Evolutionary conservation across 768 basidiomycete species (phyloP).

Genomic region (Hemileccinum rubropunctum): DNA sequence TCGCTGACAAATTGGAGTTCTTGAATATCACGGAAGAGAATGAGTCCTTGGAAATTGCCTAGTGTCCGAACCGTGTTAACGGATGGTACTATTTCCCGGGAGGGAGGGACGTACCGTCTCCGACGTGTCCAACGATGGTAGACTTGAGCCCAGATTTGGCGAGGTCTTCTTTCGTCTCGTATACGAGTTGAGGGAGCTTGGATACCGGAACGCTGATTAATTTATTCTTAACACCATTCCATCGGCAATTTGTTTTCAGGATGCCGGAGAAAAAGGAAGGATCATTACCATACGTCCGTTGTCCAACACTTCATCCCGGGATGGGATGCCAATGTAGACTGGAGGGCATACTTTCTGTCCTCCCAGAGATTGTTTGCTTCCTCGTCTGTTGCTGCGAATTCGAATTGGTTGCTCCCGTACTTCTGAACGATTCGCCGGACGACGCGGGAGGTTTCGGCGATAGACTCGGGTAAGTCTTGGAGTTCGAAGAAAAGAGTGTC

Average conservation of each 20-base stretch:
- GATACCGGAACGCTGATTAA: conserved; percentile 77
- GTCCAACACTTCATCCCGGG: conserved; percentile 75
- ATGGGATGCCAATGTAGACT: conserved; percentile 60
- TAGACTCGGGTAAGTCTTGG: conserved; percentile 66
- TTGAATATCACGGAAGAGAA: conserved; percentile 58
- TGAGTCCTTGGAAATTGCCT: conserved; percentile 49
- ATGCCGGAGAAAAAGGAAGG: neutral
- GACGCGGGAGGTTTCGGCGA: conserved; percentile 54
- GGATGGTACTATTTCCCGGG: too few relatives aligned
- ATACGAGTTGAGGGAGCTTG: conserved; percentile 62
- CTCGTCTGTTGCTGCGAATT: conserved; percentile 69
- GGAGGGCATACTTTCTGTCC: conserved; percentile 81
- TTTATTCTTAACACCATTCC: neutral
- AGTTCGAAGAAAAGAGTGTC: conserved; percentile 93
- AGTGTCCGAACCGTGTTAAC: neutral
- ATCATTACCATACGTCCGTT: conserved; percentile 88
- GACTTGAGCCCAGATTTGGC: conserved; percentile 50
- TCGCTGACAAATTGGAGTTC: conserved; percentile 47
- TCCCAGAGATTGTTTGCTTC: conserved; percentile 81
- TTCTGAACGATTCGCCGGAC: conserved; percentile 61
- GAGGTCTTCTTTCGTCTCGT: conserved; percentile 80
- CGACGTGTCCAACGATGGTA: conserved; percentile 82
- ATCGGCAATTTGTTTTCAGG: neutral
- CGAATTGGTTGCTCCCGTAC: conserved; percentile 66
- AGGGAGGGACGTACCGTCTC: conserved; percentile 58